Conservation (phyloP, 257 asterid genomes). For the Rehmannia glutinosa region DNA sequence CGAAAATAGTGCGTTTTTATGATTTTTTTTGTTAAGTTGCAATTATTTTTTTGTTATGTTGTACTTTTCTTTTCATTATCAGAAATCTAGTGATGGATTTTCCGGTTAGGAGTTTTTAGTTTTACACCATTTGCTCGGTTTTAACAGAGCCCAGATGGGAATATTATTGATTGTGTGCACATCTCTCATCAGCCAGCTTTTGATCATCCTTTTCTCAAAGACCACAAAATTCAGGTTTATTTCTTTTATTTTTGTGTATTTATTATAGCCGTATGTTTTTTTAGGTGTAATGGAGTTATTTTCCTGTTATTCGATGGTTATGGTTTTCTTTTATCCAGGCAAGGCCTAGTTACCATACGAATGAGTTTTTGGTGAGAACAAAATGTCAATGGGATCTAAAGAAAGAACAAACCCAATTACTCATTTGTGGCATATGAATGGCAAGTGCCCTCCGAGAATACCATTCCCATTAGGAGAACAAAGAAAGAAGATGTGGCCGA, state of each 20-base stretch:
- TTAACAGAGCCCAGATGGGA: slow-evolving; percentile 91
- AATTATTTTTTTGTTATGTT: too few relatives aligned
- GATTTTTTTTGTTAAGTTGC: too few relatives aligned
- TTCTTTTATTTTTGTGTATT: neutral
- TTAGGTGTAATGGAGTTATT: neutral
- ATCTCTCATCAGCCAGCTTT: slow-evolving; percentile 82
- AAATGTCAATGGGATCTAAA: slow-evolving; percentile 33
- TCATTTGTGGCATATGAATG: slow-evolving; percentile 89
- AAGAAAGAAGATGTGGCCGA: slow-evolving; percentile 71
- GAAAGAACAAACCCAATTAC: slow-evolving; percentile 39
- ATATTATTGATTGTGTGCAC: slow-evolving; percentile 81
- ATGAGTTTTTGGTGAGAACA: slow-evolving; percentile 55
- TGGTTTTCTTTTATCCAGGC: slow-evolving; percentile 23
- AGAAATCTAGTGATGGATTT: too few relatives aligned
- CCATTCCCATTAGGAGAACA: slow-evolving; percentile 77
- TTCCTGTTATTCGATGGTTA: too few relatives aligned
- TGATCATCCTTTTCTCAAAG: slow-evolving; percentile 90
- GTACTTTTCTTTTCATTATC: too few relatives aligned
- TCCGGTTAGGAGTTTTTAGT: too few relatives aligned
- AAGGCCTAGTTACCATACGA: slow-evolving; percentile 80
- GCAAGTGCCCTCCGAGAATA: slow-evolving; percentile 57
- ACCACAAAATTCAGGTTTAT: slow-evolving; percentile 83
- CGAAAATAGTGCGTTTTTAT: too few relatives aligned
- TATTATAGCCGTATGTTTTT: too few relatives aligned
- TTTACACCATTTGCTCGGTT: too few relatives aligned